Evolutionary conservation across 345 rosid genomes (phyloP), one percentile per base, ranked within the genome.

Genomic region (Stellera chamaejasme): DNA sequence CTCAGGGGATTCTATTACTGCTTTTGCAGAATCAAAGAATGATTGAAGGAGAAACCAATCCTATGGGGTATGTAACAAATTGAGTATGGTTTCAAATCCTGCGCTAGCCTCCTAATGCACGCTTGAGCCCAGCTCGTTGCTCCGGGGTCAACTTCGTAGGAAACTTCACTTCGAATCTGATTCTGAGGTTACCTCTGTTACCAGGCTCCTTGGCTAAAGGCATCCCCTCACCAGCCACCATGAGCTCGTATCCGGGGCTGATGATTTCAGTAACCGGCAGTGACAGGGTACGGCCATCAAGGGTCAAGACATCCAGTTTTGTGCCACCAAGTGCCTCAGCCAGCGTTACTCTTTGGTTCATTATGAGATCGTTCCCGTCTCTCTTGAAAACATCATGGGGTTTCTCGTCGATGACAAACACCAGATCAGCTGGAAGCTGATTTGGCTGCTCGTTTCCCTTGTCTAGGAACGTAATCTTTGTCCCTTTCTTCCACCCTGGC

Each of bases 401-500:
- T 54, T 84, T 93, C 75, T 89, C 99, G 39, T 89, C 97, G 13
- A 90, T 90, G 3, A 87, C 67, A 58, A 93, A 90, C 53, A 83
- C 88, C 6, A 93, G 83, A 58, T 93, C 99, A 16, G 99, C 99
- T 41, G 99, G 87, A 36, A 84, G 83, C 27, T 83, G 99, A 67
- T 85, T 83, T 54, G 79, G 72, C 78, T 77, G 95, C 74, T 93
- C 97, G 6, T 93, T 93, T 26, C 97, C 99, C 69, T 93, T 93
- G 48, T 89, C 97, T 0, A 88, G 89, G 74, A 93, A 93, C 9
- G 89, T 89, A 27, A 93, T 76, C 79, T 93, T 93, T 2, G 99
- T 93, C 32, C 99, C 97, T 66, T 82, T 90, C 78, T 93, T 93
- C 99, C 97, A 89, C 28, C 99, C 96, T 0, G 96, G 99, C 74